These are phyloP conservation scores for Kingdonia uniflora DNA, from an alignment of 164 flowering plant species.

Conservation along the genomic window DNA sequence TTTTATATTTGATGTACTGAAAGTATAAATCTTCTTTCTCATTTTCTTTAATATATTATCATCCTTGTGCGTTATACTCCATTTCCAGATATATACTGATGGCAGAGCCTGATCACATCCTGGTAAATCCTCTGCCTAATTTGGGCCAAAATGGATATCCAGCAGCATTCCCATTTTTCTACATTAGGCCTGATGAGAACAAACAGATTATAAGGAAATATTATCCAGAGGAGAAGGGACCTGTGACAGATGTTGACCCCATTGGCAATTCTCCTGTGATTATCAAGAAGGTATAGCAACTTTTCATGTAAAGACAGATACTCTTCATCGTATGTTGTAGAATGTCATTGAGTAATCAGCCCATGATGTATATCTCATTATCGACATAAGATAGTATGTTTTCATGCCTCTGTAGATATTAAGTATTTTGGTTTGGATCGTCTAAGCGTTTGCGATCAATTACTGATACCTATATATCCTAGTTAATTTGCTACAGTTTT, in stretches of 20 bases:
- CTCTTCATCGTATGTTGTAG: no score
- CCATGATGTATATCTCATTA: no score
- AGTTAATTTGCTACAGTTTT: no score
- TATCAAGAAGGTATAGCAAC: constrained; percentile 57
- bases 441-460: no score
- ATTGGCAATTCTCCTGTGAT: constrained; percentile 99
- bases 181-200: constrained; percentile 62
- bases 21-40: no score
- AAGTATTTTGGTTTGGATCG: no score
- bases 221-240: constrained; percentile 80
- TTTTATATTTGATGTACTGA: neutral
- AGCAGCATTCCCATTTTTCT: constrained; percentile 82
- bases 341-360: no score
- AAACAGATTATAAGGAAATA: constrained; percentile 65
- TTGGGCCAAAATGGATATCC: constrained; percentile 56
- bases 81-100: constrained; percentile 72
- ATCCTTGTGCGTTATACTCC: constrained; percentile 1
- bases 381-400: no score
- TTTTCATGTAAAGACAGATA: no score
- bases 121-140: constrained; percentile 79
- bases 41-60: no score
- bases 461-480: no score
- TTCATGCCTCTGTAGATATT: no score
- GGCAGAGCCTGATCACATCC: constrained; percentile 98
- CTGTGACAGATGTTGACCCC: constrained; percentile 79